These are phyloP conservation scores for Trypanosoma vivax DNA, from an alignment of 208 protist genomes.

Conservation along the genomic window DNA sequence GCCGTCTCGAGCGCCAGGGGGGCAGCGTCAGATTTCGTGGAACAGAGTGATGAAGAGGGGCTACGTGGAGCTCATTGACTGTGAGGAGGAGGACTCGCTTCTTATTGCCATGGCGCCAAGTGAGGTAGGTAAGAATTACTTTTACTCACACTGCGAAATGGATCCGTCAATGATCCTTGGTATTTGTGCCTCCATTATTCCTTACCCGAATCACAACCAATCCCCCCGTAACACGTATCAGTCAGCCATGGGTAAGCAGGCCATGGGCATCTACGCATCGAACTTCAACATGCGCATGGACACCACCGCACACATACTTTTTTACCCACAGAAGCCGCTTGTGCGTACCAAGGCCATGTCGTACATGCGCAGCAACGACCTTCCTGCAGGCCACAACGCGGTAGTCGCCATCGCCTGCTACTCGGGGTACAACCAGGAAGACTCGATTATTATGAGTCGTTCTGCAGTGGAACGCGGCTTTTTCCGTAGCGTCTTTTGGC, in stretches of 20 bases:
- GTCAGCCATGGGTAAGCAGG: slow-evolving; percentile 96
- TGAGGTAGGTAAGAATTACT: slow-evolving; percentile 65
- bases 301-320: slow-evolving; percentile 92
- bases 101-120: slow-evolving; percentile 41
- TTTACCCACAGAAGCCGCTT: slow-evolving; percentile 95
- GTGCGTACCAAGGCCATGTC: slow-evolving; percentile 90
- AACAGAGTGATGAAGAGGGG: slow-evolving; percentile 59
- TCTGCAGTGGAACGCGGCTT: slow-evolving; percentile 93
- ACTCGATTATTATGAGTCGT: slow-evolving; percentile 96
- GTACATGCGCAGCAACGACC: slow-evolving; percentile 91
- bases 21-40: slow-evolving; percentile 59
- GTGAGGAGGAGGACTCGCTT: slow-evolving; percentile 38
- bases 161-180: slow-evolving; percentile 96
- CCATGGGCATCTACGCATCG: slow-evolving; percentile 93
- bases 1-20: slow-evolving; percentile 18
- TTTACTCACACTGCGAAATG: slow-evolving; percentile 97
- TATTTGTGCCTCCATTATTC: slow-evolving; percentile 94
- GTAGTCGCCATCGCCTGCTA: slow-evolving; percentile 96
- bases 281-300: slow-evolving; percentile 95
- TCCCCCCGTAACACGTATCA: slow-evolving; percentile 96
- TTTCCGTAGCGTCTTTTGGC: slow-evolving; percentile 86
- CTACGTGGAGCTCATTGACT: slow-evolving; percentile 56
- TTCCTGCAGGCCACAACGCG: slow-evolving; percentile 95
- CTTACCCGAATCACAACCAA: slow-evolving; percentile 97
- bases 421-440: slow-evolving; percentile 98